Evolutionary conservation across 352 stramenopile species (phyloP), one percentile per base, ranked within the genome.

Genomic region (Blastocystis sp.): DNA sequence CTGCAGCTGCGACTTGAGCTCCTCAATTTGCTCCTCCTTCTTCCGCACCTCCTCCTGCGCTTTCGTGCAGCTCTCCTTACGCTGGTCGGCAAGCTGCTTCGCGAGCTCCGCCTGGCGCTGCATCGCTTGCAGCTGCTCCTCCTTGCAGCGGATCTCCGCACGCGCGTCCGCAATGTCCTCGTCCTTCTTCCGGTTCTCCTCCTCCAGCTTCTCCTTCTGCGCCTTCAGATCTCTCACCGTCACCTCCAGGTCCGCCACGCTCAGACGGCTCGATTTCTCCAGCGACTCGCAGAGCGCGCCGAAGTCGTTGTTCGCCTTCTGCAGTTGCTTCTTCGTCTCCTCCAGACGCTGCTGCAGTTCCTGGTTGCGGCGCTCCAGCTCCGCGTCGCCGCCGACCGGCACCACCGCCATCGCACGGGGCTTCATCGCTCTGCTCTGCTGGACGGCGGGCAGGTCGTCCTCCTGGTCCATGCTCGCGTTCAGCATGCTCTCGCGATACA

Each of bases 41-140:
- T 81, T 64, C 53, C 36, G 4, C 42, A 81, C 69, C 11, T 64
- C 36, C 18, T 6, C 69, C 9, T 27, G 48, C 34, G 48, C 48
- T 32, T 81, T 21, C 4, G 61, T 29, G 40, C 40, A 81, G 34
- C 63, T 44, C 21, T 34, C 1, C 27, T 8, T 81, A 4, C 36
- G 24, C 69, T 81, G 61, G 16, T 81, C 69, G 11, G 48, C 69
- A 21, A 81, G n/a, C 24, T 81, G 21, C 2, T 24, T 21, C 16
- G 42, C 49, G 24, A 81, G 61, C 46, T 49, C 21, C 42, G 29
- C 48, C 44, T 63, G 21, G 44, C 40, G 27, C 69, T 81, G 36
- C 69, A 63, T 81, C 1, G 61, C 69, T n/a, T 63, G 24, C 9
- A 81, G 51, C 69, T 81, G 69, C 49, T 64, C 24, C 69, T 81